Percentiles rank a stretch among this genome's conserved stretches.
These are phyloP conservation scores for Fragaria iinumae DNA, from an alignment of 306 rosid genomes.

Conservation along the genomic window DNA sequence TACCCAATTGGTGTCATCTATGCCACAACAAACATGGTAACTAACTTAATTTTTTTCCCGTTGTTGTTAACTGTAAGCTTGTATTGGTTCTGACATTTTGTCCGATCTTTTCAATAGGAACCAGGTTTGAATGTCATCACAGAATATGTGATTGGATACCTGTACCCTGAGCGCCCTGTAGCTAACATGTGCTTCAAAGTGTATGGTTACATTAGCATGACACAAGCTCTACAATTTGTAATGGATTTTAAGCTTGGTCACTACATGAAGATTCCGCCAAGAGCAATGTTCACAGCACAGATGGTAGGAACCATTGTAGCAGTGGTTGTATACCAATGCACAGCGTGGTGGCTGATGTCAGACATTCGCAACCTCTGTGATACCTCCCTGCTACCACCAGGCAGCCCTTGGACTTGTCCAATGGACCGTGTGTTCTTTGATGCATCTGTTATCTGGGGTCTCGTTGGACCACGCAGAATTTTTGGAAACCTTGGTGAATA, in stretches of 20 bases:
- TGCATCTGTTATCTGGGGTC: conserved; percentile 90
- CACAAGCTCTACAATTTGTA: conserved; percentile 68
- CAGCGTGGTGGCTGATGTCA: conserved; percentile 88
- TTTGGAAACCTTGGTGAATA: conserved; percentile 81
- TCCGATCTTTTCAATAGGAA: conserved; percentile 35
- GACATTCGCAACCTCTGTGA: conserved; percentile 68
- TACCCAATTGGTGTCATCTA: conserved; percentile 68
- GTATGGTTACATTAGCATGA: conserved; percentile 85
- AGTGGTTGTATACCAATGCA: conserved; percentile 49
- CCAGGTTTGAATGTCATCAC: conserved; percentile 87
- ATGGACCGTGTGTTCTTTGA: conserved; percentile 73
- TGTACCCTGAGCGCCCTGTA: conserved; percentile 83
- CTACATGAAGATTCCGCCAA: conserved; percentile 95
- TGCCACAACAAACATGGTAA: conserved; percentile 88
- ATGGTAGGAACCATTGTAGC: conserved; percentile 63
- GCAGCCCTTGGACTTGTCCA: conserved; percentile 82
- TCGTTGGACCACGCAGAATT: conserved; percentile 80
- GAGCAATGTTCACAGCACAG: conserved; percentile 93
- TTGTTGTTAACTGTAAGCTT: neutral
- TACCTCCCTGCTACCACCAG: conserved; percentile 35
- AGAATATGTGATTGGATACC: conserved; percentile 80
- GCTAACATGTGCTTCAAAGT: conserved; percentile 99
- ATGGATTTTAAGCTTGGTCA: conserved; percentile 86
- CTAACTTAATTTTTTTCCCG: neutral
- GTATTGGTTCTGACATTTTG: conserved; percentile 10